Evolutionary conservation across 2,329 filamentous ascomycete species (phyloP).

Genomic region (Bipolaris bicolor): DNA sequence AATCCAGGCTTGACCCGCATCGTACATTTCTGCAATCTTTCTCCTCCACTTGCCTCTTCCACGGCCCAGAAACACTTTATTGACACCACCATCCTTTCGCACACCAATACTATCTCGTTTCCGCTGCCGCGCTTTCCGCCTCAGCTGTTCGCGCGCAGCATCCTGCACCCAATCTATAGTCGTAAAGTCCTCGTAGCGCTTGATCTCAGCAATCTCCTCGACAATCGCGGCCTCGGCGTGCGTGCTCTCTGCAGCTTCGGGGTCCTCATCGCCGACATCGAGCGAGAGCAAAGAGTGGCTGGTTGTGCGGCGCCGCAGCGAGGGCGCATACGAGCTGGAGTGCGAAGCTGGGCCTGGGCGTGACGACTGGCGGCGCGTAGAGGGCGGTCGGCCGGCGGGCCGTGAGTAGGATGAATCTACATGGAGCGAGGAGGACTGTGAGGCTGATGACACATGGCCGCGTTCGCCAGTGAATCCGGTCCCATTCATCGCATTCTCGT

Average conservation of each 20-base stretch:
- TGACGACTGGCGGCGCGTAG: constrained; percentile 48
- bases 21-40: constrained; percentile 83
- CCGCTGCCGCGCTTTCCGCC: constrained; percentile 76
- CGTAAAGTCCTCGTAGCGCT: constrained; percentile 98
- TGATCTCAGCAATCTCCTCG: constrained; percentile 97
- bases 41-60: constrained; percentile 70
- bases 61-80: constrained; percentile 66
- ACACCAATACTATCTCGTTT: constrained; percentile 48
- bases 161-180: constrained; percentile 99
- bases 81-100: constrained; percentile 59
- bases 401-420: constrained; percentile 17
- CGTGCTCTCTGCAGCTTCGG: constrained; percentile 57
- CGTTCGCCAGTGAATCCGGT: constrained; percentile 25
- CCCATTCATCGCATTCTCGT: constrained; percentile 54
- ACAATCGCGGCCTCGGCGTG: constrained; percentile 75
- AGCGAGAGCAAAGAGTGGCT: constrained; percentile 69
- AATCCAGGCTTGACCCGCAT: constrained; percentile 97
- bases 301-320: constrained; percentile 65
- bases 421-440: background rate
- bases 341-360: constrained; percentile 29
- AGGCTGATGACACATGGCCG: constrained; percentile 7
- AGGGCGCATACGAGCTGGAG: constrained; percentile 58
- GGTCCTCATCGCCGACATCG: constrained; percentile 65
- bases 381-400: constrained; percentile 51
- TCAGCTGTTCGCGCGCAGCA: constrained; percentile 85